Percentiles rank a stretch among this genome's conserved stretches.
These are phyloP conservation scores for Aspergillus calidoustus DNA, from an alignment of 2,329 filamentous ascomycete species.

Conservation along the genomic window DNA sequence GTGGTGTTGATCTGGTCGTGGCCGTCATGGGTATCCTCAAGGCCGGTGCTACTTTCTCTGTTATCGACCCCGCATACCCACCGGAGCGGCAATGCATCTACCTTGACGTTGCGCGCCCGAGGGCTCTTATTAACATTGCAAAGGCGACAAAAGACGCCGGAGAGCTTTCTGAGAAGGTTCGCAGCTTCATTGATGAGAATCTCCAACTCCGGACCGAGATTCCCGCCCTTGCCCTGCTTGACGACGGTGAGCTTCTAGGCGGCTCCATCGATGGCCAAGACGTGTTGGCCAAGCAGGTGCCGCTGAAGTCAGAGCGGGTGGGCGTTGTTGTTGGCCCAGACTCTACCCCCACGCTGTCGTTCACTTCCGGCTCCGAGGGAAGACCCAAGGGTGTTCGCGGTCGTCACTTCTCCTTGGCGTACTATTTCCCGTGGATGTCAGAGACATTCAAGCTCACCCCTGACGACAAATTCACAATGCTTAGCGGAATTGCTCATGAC, in stretches of 20 bases:
- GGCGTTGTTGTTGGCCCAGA: constrained; percentile 85
- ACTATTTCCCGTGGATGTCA: constrained; percentile 95
- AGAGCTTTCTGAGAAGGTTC: constrained; percentile 63
- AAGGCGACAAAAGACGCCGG: constrained; percentile 72
- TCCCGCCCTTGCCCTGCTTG: constrained; percentile 71
- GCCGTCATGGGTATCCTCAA: constrained; percentile 77
- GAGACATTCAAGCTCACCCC: constrained; percentile 75
- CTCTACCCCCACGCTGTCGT: constrained; percentile 74
- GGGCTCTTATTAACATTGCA: constrained; percentile 73
- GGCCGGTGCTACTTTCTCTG: constrained; percentile 63
- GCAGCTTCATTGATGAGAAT: constrained; percentile 72
- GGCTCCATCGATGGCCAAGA: constrained; percentile 70
- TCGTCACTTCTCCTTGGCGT: constrained; percentile 81
- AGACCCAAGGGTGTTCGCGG: constrained; percentile 85
- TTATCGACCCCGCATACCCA: constrained; percentile 81
- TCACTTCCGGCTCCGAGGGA: constrained; percentile 75
- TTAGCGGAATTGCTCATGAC: constrained; percentile 78
- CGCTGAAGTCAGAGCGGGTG: constrained; percentile 62
- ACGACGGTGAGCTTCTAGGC: constrained; percentile 74
- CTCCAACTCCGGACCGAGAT: constrained; percentile 74
- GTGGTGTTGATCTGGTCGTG: constrained; percentile 76
- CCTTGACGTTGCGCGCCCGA: constrained; percentile 76
- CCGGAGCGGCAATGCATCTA: constrained; percentile 81
- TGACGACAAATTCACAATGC: constrained; percentile 77
- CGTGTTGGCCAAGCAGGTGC: constrained; percentile 61